Conservation (phyloP, 225 moss, liverwort and hornwort species). For the Bryoerythrophyllum caledonicum region DNA sequence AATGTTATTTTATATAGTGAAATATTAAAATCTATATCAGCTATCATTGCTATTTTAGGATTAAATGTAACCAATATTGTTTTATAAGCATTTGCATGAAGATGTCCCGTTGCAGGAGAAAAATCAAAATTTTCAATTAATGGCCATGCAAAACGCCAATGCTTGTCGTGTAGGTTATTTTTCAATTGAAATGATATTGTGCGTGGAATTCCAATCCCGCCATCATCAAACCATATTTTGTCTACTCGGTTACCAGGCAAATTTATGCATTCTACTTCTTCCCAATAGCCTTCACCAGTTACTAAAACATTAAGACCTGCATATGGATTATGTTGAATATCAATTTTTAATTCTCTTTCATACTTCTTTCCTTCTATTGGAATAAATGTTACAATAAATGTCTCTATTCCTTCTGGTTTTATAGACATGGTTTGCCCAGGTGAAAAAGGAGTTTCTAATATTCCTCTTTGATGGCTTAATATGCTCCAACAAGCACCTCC, state of each 20-base stretch:
- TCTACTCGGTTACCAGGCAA: constrained; percentile 57
- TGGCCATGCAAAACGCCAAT: constrained; percentile 93
- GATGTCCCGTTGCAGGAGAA: constrained; percentile 64
- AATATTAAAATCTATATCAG: constrained; percentile 51
- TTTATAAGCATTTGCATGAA: constrained; percentile 55
- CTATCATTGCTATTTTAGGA: constrained; percentile 41
- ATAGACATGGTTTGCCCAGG: constrained; percentile 60
- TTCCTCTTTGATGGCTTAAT: constrained; percentile 61
- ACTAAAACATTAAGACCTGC: constrained; percentile 53
- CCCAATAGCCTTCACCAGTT: constrained; percentile 75
- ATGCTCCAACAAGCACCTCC: constrained; percentile 51
- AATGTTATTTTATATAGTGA: constrained; percentile 70
- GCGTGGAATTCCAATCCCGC: constrained; percentile 44
- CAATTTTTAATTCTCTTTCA: constrained; percentile 73
- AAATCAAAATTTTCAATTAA: constrained; percentile 56
- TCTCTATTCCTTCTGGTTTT: constrained; percentile 57
- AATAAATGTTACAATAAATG: constrained; percentile 67
- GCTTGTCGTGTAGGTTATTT: constrained; percentile 57
- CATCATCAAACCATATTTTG: constrained; percentile 69
- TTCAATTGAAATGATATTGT: constrained; percentile 48
- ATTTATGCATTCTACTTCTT: constrained; percentile 76
- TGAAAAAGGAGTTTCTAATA: constrained; percentile 50
- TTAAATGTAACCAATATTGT: constrained; percentile 47
- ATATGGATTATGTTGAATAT: constrained; percentile 76
- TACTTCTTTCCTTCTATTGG: constrained; percentile 47